Evolutionary conservation across 2,329 filamentous ascomycete species (phyloP), one percentile per base, ranked within the genome.

Genomic region (Colletotrichum cuscutae): DNA sequence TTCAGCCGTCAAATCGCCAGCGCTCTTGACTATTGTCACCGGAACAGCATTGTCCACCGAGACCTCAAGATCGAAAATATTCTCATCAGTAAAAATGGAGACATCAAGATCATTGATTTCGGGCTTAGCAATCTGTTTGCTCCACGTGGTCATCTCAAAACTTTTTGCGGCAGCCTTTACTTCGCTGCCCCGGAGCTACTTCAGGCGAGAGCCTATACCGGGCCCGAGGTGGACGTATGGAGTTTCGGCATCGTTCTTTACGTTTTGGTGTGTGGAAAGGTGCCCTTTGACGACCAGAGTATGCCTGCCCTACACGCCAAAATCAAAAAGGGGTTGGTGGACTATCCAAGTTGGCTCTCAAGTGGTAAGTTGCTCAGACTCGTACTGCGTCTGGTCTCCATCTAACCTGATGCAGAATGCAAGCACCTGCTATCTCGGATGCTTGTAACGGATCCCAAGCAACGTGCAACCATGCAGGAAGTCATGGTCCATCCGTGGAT

Each of bases 31-130:
- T 99, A 98, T 84, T 98, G 95, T 81, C 97, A 99, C 82, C 91
- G 95, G 74, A 98, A 99, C 86, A 98, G 95, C 83, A 98, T 99
- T 77, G 97, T 98, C 28, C 97, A 99, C 82, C 92, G 97, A 63
- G 97, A 99, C 81, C 85, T 99, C 76, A 99, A 99, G 87, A 99
- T 99, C 77, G 97, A 98, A 83, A 99, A 99, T 81, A 99, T 99
- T 67, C 89, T 99, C 74, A 99, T 99, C 84, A 98, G 95, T 87
- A 98, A 98, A 86, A 98, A 94, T 2, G 97, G 97, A 53, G 97
- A 99, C 80, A 99, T 99, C 84, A 98, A 98, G 82, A 98, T 99
- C 78, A 99, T 99, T 77, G 97, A 99, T 81, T 99, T 99, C 82
- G 97, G 96, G 35, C 87, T 99, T 67, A 98, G 96, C 86, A 99